Percentiles rank a stretch among this genome's conserved stretches.
phyloP scores from a whole-genome alignment of 768 basidiomycete genomes.

The Phylloporus sp. region DNA sequence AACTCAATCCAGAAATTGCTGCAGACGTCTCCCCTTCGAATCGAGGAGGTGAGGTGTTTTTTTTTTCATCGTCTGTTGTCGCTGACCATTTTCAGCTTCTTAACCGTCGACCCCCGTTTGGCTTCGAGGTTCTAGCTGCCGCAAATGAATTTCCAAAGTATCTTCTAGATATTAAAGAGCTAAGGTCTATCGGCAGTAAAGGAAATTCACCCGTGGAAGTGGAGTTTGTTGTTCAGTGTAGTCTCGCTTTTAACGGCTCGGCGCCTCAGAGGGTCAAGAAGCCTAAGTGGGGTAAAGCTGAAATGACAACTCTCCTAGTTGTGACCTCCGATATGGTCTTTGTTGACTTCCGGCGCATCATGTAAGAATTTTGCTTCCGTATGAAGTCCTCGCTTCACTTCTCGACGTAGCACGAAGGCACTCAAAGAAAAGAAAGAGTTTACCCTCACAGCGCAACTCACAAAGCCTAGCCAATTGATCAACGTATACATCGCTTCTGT shows the following conservation, averaged over 20 bases:
- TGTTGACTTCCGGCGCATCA: conserved; percentile 75
- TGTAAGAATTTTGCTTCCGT: conserved; percentile 40
- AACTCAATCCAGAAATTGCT: conserved; percentile 53
- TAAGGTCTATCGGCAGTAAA: conserved; percentile 36
- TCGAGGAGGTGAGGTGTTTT: conserved; percentile 58
- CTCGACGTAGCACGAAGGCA: conserved; percentile 48
- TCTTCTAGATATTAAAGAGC: conserved; percentile 46
- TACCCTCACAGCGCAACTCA: conserved; percentile 52
- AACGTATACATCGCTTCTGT: conserved; percentile 60
- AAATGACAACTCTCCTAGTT: conserved; percentile 70
- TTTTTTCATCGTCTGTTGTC: not conserved
- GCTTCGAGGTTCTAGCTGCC: conserved; percentile 58
- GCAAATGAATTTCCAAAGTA: conserved; percentile 66
- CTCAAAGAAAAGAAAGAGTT: conserved; percentile 59
- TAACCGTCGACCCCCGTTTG: conserved; percentile 72
- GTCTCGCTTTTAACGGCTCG: conserved; percentile 34
- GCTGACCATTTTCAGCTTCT: conserved; percentile 46
- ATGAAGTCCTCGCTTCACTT: conserved; percentile 1
- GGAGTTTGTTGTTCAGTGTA: conserved; percentile 55
- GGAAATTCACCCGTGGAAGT: conserved; percentile 53
- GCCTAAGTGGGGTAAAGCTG: conserved; percentile 38
- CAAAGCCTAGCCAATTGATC: conserved; percentile 71
- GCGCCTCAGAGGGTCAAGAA: conserved; percentile 40
- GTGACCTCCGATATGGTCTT: conserved; percentile 70
- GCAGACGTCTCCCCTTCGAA: conserved; percentile 49